A percentile compares a stretch with the other conserved stretches of the same genome.
phyloP scores from a whole-genome alignment of 108 stramenopile genomes.

The Mediolabrus comicus region DNA sequence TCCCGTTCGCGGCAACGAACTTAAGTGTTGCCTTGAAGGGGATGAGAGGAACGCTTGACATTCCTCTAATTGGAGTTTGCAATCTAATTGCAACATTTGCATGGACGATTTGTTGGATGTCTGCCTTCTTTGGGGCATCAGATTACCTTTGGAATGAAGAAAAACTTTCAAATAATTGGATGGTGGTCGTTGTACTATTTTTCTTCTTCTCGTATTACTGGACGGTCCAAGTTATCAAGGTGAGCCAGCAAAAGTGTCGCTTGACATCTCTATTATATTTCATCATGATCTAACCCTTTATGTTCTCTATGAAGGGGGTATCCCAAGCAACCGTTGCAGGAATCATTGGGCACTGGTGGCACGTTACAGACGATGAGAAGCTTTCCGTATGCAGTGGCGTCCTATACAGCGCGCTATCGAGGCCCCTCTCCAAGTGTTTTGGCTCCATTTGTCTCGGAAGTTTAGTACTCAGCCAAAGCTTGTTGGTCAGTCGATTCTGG shows the following conservation, averaged over 20 bases:
- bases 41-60: constrained; percentile 44
- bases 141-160: constrained; percentile 53
- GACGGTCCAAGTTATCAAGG: constrained; percentile 66
- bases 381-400: constrained; percentile 54
- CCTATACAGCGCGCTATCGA: constrained; percentile 38
- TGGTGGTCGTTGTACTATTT: constrained; percentile 36
- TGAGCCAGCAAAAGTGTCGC: constrained; percentile 21
- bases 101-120: constrained; percentile 68
- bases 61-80: constrained; percentile 46
- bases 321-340: constrained; percentile 70
- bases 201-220: constrained; percentile 66
- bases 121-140: constrained; percentile 65
- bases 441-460: constrained; percentile 84
- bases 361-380: constrained; percentile 42
- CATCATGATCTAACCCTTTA: background rate
- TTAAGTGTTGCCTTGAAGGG: constrained; percentile 48
- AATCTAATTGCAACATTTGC: constrained; percentile 45
- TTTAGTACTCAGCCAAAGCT: constrained; percentile 44
- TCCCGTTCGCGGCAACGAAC: constrained; percentile 54
- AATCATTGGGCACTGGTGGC: constrained; percentile 87
- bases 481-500: constrained; percentile 45
- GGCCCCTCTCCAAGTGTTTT: constrained; percentile 56
- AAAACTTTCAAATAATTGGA: constrained; percentile 33
- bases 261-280: background rate
- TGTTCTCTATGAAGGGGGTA: constrained; percentile 21